Evolutionary conservation across 2,329 filamentous ascomycete genomes (phyloP), one percentile per base, ranked within the genome.

Genomic region (Microcyclospora pomicola): DNA sequence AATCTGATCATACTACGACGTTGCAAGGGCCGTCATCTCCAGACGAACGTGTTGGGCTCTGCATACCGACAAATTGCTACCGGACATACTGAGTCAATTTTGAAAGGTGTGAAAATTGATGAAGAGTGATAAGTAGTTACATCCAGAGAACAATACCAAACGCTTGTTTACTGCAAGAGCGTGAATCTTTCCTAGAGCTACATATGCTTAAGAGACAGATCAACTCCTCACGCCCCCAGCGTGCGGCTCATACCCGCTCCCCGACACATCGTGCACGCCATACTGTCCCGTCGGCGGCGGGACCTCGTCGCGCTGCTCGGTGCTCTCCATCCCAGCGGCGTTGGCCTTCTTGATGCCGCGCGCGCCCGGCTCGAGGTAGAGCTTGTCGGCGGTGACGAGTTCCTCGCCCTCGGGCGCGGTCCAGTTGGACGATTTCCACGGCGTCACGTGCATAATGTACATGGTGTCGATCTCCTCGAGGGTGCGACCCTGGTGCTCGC

Each of bases 381-480:
- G 36, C 1, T 42, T 42, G 37, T 59, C 55, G 1, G 55, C 48
- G 2, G 52, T 52, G 12, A 55, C 46, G 3, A 54, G 40, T 2
- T 55, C 50, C 38, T 59, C 54, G 27, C 46, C 49, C 28, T 46
- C 44, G 5, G 53, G 53, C 2, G 57, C 47, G 15, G 42, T 38
- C 57, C 58, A 61, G 28, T 53, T 52, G 15, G 47, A 43, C 24
- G 48, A 53, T 47, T 59, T 52, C 44, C 45, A 49, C 12, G 58
- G 57, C 32, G 47, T 52, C 38, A 60, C 56, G 19, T 52, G 46
- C 28, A 57, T 42, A 24, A 60, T 48, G 46, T 60, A 86, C 77
- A 82, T 82, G 34, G 75, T 79, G 50, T 88, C 82, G 39, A 88
- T 80, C 56, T 87, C 80, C 61, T 88, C 82, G 1, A 88, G 67